Base-by-base conservation (phyloP, 2,329 filamentous ascomycete species). In the Penicillium vulpinum region DNA sequence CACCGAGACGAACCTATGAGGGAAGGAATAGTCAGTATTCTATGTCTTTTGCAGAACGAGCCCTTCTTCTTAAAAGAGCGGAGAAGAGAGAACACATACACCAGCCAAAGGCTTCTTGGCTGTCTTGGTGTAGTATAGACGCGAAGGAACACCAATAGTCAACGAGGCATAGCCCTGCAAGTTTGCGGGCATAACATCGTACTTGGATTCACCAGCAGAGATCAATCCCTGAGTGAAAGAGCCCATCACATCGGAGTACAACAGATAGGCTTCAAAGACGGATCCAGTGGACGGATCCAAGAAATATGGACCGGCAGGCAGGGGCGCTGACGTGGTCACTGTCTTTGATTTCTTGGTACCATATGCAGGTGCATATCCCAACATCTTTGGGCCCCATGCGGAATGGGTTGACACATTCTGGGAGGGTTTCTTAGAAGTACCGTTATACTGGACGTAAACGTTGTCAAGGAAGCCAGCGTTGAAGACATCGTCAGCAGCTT, bases 61-160 rank as follows among this genome's bases (percentile, higher is more conserved):
- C 7, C 10, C 28, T 7, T 45, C n/a, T 2, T 31, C 6, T 31
- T 4, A 10, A 16, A 31, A 9, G 1, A 16, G 11, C 1, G 7
- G 10, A 21, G 11, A 5, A 4, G 8, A 11, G 13, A 16, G 7
- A 33, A 33, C 11, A 46, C 43, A 22, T 46, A 46, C 43, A n/a
- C 86, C 85, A 7, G 83, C 82, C 0, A 88, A 74, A 1, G 85
- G 85, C n/a, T 64, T 57, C 10, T 60, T 48, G 0, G 22, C 10
- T 2, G 61, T 66, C 47, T 76, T 79, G 3, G 77, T 81, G 70
- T 76, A 85, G 71, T 87, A 87, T 0, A 88, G 73, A 5, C 85
- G 77, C 2, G 85, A 87, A 2, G 85, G 85, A 0, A 88, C 85
- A 13, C 74, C 79, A 36, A 80, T 46, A 5, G 43, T 46, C 28